Conservation (phyloP, 2,329 filamentous ascomycete genomes). For the Zymoseptoria pseudotritici region DNA sequence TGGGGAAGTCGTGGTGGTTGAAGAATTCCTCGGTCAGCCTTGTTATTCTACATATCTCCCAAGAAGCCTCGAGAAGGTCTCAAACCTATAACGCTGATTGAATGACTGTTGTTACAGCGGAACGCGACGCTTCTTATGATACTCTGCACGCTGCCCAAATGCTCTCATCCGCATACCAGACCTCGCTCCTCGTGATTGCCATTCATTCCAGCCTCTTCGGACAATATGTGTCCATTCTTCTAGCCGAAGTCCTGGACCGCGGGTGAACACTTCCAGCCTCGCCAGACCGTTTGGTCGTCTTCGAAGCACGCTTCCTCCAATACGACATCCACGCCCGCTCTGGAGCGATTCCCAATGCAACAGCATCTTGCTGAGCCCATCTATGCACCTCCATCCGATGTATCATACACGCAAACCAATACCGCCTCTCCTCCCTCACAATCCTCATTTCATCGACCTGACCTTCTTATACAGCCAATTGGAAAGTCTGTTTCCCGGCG, state of each 20-base stretch:
- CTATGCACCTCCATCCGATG: not conserved
- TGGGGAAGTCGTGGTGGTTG: no score
- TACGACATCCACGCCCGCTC: not conserved
- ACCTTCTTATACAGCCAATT: slow-evolving; percentile 17
- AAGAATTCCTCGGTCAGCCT: no score
- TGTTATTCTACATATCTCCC: no score
- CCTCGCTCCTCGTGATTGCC: not conserved
- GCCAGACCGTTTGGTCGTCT: not conserved
- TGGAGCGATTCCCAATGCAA: not conserved
- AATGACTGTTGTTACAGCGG: not conserved
- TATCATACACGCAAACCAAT: not conserved
- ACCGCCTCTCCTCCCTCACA: not conserved
- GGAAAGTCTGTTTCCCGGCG: slow-evolving; percentile 16
- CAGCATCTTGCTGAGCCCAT: not conserved
- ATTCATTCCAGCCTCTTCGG: not conserved
- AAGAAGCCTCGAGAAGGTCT: no score
- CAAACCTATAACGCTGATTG: no score
- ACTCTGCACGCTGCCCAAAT: not conserved
- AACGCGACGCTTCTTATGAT: not conserved
- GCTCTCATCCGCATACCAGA: not conserved
- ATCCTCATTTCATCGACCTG: slow-evolving; percentile 11
- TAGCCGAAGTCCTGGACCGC: no score
- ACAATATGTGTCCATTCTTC: not conserved
- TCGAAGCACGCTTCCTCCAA: not conserved
- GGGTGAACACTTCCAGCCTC: not conserved